phyloP scores from a whole-genome alignment of 805 yeast genomes.

The Wickerhamiella dianesei region DNA sequence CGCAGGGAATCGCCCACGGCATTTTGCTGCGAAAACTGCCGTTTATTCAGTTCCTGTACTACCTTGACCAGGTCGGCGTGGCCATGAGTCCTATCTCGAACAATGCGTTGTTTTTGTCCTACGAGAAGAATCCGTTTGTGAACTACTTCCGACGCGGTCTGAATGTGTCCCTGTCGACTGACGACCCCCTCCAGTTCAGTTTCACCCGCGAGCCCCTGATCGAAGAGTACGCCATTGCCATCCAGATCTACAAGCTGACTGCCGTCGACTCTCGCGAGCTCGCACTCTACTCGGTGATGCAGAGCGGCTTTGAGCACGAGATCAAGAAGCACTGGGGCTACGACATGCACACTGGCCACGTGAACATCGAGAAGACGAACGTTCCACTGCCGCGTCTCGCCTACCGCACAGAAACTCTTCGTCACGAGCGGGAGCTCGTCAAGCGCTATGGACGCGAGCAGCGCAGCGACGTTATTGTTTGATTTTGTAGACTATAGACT shows the following conservation, averaged over 20 bases:
- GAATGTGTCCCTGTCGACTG: constrained; percentile 88
- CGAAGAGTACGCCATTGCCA: constrained; percentile 96
- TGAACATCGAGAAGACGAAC: constrained; percentile 79
- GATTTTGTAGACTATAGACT: too few relatives aligned
- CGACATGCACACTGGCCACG: constrained; percentile 42
- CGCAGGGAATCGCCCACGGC: constrained; percentile 93
- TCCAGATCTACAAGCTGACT: constrained; percentile 87
- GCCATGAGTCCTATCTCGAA: constrained; percentile 98
- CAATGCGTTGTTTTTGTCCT: constrained; percentile 88
- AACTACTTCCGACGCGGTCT: constrained; percentile 83
- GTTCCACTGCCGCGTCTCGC: constrained; percentile 82
- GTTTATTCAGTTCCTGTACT: constrained; percentile 83
- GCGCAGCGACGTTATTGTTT: too few relatives aligned
- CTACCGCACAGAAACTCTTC: constrained; percentile 75
- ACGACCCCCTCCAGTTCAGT: constrained; percentile 94
- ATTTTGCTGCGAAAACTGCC: constrained; percentile 87
- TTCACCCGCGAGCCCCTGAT: constrained; percentile 94
- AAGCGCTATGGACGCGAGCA: constrained; percentile 21
- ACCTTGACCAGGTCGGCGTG: constrained; percentile 86
- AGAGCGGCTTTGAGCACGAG: constrained; percentile 84
- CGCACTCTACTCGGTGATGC: constrained; percentile 82
- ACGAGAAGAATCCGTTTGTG: constrained; percentile 93
- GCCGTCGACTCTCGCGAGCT: constrained; percentile 96
- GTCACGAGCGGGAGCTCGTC: constrained; percentile 42
- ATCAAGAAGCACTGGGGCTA: constrained; percentile 92